Evolutionary conservation across 768 basidiomycete genomes (phyloP).

Genomic region (Kwoniella sp.): DNA sequence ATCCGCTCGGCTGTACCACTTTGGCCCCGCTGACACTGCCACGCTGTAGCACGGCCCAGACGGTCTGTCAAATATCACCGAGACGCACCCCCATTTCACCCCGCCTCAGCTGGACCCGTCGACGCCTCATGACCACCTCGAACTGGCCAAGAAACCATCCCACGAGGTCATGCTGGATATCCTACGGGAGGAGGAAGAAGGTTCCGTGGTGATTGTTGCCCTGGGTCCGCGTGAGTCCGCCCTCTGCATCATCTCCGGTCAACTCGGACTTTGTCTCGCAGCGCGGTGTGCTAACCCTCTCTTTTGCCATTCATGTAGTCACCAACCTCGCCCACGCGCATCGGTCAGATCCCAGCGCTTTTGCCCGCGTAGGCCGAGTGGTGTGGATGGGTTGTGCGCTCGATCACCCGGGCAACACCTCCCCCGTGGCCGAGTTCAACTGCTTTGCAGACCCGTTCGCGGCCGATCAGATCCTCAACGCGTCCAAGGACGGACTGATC

Average conservation of each 20-base stretch:
- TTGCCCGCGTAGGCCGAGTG: slow-evolving; percentile 60
- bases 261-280: neutral
- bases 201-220: slow-evolving; percentile 46
- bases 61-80: slow-evolving; percentile 49
- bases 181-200: slow-evolving; percentile 35
- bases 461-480: slow-evolving; percentile 61
- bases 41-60: slow-evolving; percentile 46
- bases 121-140: slow-evolving; percentile 35
- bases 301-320: slow-evolving; percentile 53
- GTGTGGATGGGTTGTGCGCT: slow-evolving; percentile 91
- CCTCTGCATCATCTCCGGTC: neutral
- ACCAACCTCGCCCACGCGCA: slow-evolving; percentile 73
- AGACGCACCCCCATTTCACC: slow-evolving; percentile 49
- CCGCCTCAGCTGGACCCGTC: slow-evolving; percentile 21
- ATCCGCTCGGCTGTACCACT: no score
- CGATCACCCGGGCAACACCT: slow-evolving; percentile 84
- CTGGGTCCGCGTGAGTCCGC: slow-evolving; percentile 47
- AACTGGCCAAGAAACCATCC: slow-evolving; percentile 30
- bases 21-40: neutral
- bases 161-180: slow-evolving; percentile 47
- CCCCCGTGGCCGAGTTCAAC: slow-evolving; percentile 77
- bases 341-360: slow-evolving; percentile 56
- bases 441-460: slow-evolving; percentile 79
- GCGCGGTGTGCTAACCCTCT: neutral
- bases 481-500: slow-evolving; percentile 52